Evolutionary conservation across 345 rosid species (phyloP), one percentile per base, ranked within the genome.

Genomic region (Cardamine occulta): DNA sequence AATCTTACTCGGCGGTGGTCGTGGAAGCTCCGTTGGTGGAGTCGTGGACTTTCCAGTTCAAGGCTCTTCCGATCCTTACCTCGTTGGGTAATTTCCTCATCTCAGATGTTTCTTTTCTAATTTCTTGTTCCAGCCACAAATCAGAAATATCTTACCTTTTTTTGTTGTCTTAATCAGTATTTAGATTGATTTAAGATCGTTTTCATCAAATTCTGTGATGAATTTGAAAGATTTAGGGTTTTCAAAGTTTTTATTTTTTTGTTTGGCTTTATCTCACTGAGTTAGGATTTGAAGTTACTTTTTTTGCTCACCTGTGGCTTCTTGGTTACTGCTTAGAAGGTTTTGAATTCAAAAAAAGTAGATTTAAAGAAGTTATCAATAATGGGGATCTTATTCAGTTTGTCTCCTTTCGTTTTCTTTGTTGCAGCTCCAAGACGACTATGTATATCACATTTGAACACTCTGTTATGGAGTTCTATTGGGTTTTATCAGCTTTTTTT

Each of bases 11-110:
- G 74, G 84, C 53, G 68, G 71, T 45, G 87, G 84, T 53, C 97
- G 87, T 39, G 88, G 82, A 78, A 87, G 84, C 86, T 55, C 97
- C 7, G 84, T 94, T 57, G 79, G 81, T 72, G 82, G 82, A 54
- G 82, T 79, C 23, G 82, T 79, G 8, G 51, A 74, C 68, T 79
- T 79, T 85, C 61, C 96, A 0, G 97, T 94, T 58, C 76, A 85
- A 77, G 99, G 97, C 71, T 83, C 95, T 75, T 81, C 97, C 70
- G 97, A 95, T 89, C 96, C 95, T 47, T 88, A 70, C 68, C 87
- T 89, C 63, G 80, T 87, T 31, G 99, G 99, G 97, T 95, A 85
- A 73, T 63, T 80, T 59, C 58, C 5, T 47, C 54, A 3, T 44
- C 17, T 61, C 19, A 8, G n/a, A 7, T 5, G 29, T 31, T 60